Evolutionary conservation across 73 alveolate genomes (phyloP), one percentile per base, ranked within the genome.

Genomic region (Paramecium caudatum): DNA sequence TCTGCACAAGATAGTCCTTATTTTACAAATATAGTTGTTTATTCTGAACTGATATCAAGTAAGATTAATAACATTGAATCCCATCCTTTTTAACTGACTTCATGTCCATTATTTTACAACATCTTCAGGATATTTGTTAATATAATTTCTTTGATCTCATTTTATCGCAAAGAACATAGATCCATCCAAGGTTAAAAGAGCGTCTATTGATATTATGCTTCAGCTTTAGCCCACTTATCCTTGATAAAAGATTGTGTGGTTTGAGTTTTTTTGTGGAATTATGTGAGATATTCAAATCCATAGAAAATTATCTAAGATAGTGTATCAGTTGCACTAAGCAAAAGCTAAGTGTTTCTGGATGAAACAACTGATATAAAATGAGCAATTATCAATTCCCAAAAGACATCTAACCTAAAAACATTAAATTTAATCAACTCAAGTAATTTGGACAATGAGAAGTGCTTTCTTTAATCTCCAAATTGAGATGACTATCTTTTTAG

Each of bases 301-400:
- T 27, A 41, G 32, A 74, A 74, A 1, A 74, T 74, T 10, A 74
- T 74, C 21, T 37, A 41, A 74, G 88, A 74, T 41, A 74, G 16
- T n/a, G 88, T 74, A 19, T 74, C 88, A 16, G 65, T 47, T 74
- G 88, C 88, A 74, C 37, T 74, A 17, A 41, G 43, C 17, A 45
- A 34, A 9, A 74, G 45, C 4, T 41, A 19, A 12, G 43, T 36
- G 43, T 74, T 74, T 36, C 88, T 45, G 17, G 55, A 27, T 37
- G 88, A 74, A 7, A 74, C 27, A 34, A 74, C 69, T 7, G 88
- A 74, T 41, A 74, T 74, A 21, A 74, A 74, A 74, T 74, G 88
- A 39, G 88, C 88, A 4, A 74, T 74, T 8, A 74, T 74, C 88
- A 74, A 37, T 41, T 74, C 88, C 88, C 88, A 74, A 43, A 74